Evolutionary conservation across 257 asterid species (phyloP).

Genomic region (Plantago elongata): DNA sequence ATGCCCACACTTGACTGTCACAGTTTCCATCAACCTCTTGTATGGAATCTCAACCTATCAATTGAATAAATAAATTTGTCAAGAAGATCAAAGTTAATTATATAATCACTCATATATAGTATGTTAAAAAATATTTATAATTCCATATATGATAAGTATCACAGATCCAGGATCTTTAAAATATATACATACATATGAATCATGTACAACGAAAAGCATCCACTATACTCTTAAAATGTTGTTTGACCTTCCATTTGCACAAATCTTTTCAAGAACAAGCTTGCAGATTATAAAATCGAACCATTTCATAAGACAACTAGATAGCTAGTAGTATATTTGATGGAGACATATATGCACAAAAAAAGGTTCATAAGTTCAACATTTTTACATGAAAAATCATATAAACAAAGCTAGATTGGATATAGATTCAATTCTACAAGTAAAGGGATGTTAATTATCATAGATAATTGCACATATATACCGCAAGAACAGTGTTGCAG

Average conservation of each 20-base stretch:
- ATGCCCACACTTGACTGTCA: conserved; percentile 97
- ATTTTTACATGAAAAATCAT: background rate
- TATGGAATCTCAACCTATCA: conserved; percentile 82
- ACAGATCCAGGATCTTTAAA: background rate
- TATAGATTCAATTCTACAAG: background rate
- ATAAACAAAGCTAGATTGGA: background rate
- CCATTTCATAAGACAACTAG: background rate
- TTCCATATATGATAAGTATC: no score
- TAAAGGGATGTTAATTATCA: background rate
- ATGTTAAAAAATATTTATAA: no score
- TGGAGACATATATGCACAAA: conserved; percentile 8
- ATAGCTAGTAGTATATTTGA: conserved; percentile 19
- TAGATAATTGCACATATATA: conserved; percentile 19
- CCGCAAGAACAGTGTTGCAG: conserved; percentile 97
- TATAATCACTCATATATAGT: no score
- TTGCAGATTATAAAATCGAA: background rate
- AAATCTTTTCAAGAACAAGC: background rate
- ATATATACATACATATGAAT: background rate
- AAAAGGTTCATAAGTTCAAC: background rate
- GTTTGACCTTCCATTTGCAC: background rate
- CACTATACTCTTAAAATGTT: background rate
- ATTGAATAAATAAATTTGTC: background rate
- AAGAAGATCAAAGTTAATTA: background rate
- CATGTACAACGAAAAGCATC: conserved; percentile 12
- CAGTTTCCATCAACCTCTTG: conserved; percentile 89